Conservation (phyloP, 257 asterid species). For the Prunella vulgaris region DNA sequence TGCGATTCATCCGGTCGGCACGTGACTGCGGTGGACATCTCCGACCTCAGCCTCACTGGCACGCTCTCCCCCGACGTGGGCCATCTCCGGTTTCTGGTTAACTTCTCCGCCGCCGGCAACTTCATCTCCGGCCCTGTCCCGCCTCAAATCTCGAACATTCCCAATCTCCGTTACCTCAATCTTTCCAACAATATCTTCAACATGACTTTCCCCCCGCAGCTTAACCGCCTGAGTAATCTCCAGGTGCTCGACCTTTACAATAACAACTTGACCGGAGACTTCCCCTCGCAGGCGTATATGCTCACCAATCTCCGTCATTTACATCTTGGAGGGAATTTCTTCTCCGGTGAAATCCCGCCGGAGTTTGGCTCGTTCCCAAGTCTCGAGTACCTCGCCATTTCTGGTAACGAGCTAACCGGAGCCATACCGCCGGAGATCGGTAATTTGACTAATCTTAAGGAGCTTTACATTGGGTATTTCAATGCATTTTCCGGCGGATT, state of each 20-base stretch:
- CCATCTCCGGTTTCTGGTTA: slow-evolving; percentile 56
- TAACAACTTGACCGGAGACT: slow-evolving; percentile 62
- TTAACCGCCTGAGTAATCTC: slow-evolving; percentile 44
- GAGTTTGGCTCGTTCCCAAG: slow-evolving; percentile 51
- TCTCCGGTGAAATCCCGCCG: slow-evolving; percentile 61
- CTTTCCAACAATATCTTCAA: slow-evolving; percentile 71
- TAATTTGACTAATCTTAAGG: slow-evolving; percentile 50
- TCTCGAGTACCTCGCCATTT: slow-evolving; percentile 72
- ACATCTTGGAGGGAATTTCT: slow-evolving; percentile 82
- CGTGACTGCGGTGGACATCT: slow-evolving; percentile 62
- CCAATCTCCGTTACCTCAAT: slow-evolving; percentile 53
- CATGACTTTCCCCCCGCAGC: slow-evolving; percentile 45
- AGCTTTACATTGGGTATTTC: slow-evolving; percentile 80
- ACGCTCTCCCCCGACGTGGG: slow-evolving; percentile 52
- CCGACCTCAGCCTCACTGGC: slow-evolving; percentile 57
- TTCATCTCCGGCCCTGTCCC: slow-evolving; percentile 64
- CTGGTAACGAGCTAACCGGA: slow-evolving; percentile 75
- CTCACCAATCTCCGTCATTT: slow-evolving; percentile 52
- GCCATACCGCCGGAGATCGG: slow-evolving; percentile 67
- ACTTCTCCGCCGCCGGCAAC: slow-evolving; percentile 58
- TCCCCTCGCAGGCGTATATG: slow-evolving; percentile 52
- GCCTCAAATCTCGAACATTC: slow-evolving; percentile 43
- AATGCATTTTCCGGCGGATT: slow-evolving; percentile 68
- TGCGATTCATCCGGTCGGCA: slow-evolving; percentile 60
- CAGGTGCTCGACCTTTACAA: slow-evolving; percentile 75